These are phyloP conservation scores for Rhododendron simsii DNA, from an alignment of 148 eudicot species.

Conservation along the genomic window DNA sequence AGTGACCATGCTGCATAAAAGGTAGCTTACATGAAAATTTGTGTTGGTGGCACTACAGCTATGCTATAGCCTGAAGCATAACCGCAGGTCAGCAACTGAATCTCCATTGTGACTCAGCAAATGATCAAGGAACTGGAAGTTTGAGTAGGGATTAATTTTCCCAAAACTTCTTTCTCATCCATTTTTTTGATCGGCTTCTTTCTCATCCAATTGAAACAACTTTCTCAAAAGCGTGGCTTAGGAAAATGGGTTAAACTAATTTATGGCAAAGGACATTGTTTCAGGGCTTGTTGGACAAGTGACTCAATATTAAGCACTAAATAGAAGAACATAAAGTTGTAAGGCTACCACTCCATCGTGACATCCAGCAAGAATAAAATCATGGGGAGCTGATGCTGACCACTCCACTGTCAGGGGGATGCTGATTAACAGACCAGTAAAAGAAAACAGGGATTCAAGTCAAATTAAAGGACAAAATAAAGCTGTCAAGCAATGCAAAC, in stretches of 20 bases:
- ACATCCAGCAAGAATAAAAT: constrained; percentile 84
- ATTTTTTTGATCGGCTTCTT: too few relatives aligned
- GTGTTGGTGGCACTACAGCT: background rate
- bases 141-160: background rate
- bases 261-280: too few relatives aligned
- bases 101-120: background rate
- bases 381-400: constrained; percentile 80
- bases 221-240: too few relatives aligned
- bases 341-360: constrained; percentile 87
- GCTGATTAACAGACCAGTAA: constrained; percentile 35
- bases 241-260: too few relatives aligned
- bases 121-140: background rate
- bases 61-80: background rate
- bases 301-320: background rate
- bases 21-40: background rate
- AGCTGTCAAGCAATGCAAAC: background rate
- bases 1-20: background rate
- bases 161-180: too few relatives aligned
- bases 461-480: constrained; percentile 2
- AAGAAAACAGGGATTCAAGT: constrained; percentile 4
- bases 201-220: too few relatives aligned
- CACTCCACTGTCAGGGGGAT: constrained; percentile 90
- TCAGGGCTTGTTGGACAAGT: background rate
- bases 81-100: background rate
- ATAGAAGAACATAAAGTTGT: background rate